A percentile compares a stretch with the other conserved stretches of the same genome.
Conservation (phyloP, 106 monocot species). For the Gastrodia elata region DNA sequence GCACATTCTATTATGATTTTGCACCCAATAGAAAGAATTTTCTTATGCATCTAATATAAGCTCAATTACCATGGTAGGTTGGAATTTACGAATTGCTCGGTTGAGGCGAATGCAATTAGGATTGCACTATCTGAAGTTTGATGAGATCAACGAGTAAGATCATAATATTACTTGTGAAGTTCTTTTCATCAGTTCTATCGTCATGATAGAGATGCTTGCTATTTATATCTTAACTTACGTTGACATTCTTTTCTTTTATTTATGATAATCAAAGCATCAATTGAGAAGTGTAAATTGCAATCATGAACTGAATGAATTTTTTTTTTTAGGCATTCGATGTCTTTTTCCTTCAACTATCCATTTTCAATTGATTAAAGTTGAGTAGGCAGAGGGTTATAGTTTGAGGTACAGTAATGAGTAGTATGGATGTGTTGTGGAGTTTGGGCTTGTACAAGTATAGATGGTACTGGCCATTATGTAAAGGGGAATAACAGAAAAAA, state of each 20-base stretch:
- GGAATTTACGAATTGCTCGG: constrained; percentile 63
- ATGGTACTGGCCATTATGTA: too few species aligned
- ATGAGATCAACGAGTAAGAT: constrained; percentile 75
- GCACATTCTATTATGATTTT: background rate
- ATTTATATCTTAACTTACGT: background rate
- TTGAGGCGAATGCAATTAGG: constrained; percentile 72
- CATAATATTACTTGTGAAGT: constrained; percentile 1
- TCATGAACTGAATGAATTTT: background rate
- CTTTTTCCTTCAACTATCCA: background rate
- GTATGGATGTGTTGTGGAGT: background rate
- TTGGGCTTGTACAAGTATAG: too few species aligned
- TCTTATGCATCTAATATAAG: background rate
- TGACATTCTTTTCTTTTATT: background rate
- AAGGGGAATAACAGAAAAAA: too few species aligned
- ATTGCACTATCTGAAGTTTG: constrained; percentile 56
- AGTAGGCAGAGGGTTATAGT: background rate
- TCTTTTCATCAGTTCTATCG: background rate
- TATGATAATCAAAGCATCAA: background rate
- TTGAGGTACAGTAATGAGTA: background rate
- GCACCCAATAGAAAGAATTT: background rate
- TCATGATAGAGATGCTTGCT: too few species aligned
- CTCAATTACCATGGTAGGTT: constrained; percentile 47
- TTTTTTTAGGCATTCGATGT: background rate
- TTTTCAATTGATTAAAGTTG: background rate
- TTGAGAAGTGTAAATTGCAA: background rate